These are phyloP conservation scores for Podospora australis DNA, from an alignment of 495 filamentous ascomycete species.

Conservation along the genomic window DNA sequence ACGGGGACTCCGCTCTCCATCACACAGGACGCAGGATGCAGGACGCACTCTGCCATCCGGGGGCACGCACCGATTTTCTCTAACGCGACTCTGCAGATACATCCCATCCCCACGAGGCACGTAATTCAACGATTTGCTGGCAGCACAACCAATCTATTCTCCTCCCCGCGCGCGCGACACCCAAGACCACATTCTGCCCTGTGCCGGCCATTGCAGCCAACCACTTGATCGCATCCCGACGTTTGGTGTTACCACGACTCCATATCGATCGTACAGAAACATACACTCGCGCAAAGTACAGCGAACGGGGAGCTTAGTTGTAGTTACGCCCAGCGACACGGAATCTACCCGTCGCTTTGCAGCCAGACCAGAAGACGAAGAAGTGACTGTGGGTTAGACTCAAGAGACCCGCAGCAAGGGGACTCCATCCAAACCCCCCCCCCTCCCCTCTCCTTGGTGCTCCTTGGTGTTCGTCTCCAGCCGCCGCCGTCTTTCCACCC, in stretches of 20 bases:
- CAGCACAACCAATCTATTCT: constrained; percentile 25
- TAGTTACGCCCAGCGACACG: constrained; percentile 23
- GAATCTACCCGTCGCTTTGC: constrained; percentile 14
- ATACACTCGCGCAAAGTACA: constrained; percentile 14
- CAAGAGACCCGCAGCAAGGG: constrained; percentile 9
- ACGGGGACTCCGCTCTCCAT: constrained; percentile 13
- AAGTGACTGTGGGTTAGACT: too few species aligned
- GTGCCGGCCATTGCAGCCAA: constrained; percentile 26
- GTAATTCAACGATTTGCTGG: constrained; percentile 15
- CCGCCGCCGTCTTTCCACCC: constrained; percentile 5
- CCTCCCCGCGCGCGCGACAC: constrained; percentile 11
- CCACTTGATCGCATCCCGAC: constrained; percentile 22
- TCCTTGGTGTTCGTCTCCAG: constrained; percentile 2
- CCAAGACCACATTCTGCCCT: constrained; percentile 20
- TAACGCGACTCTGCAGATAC: constrained; percentile 35
- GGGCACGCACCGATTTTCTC: constrained; percentile 19
- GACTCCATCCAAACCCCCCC: constrained; percentile 12
- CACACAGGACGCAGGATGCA: constrained; percentile 7
- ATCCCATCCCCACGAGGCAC: constrained; percentile 19
- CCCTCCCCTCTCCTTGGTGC: constrained; percentile 16
- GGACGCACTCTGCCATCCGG: constrained; percentile 3
- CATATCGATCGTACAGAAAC: constrained; percentile 20
- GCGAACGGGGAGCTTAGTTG: constrained; percentile 6
- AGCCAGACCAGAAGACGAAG: too few species aligned
- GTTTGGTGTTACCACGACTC: constrained; percentile 29